phyloP scores from a whole-genome alignment of 371 early-diverging fungal genomes.

The Lichtheimia corymbifera region DNA sequence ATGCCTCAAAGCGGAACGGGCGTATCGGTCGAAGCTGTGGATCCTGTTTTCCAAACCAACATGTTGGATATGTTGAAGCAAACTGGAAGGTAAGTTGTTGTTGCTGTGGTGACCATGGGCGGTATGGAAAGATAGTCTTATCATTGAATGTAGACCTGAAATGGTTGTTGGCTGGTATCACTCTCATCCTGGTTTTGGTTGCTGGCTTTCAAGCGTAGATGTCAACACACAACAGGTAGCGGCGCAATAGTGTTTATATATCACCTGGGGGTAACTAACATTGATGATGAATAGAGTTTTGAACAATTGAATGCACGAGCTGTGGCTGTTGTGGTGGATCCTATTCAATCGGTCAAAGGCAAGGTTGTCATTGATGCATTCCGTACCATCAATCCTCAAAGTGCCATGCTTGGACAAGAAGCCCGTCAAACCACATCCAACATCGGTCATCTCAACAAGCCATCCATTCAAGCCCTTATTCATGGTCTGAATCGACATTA shows the following conservation, averaged over 20 bases:
- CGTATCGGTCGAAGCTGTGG: slow-evolving; percentile 99
- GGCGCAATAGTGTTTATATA: too few relatives aligned
- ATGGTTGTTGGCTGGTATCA: slow-evolving; percentile 99
- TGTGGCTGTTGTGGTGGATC: slow-evolving; percentile 99
- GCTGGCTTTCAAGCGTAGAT: slow-evolving; percentile 99
- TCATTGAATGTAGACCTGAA: slow-evolving; percentile 75
- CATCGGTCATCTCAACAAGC: slow-evolving; percentile 98
- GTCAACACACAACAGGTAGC: slow-evolving; percentile 98
- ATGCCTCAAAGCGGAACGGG: slow-evolving; percentile 99
- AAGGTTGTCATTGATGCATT: slow-evolving; percentile 99
- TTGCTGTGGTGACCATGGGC: not conserved
- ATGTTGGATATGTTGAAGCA: slow-evolving; percentile 99
- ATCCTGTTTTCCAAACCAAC: slow-evolving; percentile 99
- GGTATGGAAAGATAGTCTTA: too few relatives aligned
- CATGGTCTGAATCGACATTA: slow-evolving; percentile 99
- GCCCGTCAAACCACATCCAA: slow-evolving; percentile 99
- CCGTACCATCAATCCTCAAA: slow-evolving; percentile 94
- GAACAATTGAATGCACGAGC: slow-evolving; percentile 97
- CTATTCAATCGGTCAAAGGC: slow-evolving; percentile 99
- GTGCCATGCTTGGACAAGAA: slow-evolving; percentile 91
- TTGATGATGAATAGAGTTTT: slow-evolving; percentile 65
- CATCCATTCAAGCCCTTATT: slow-evolving; percentile 97
- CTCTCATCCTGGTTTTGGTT: slow-evolving; percentile 99
- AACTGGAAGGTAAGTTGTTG: slow-evolving; percentile 83
- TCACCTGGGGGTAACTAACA: slow-evolving; percentile 52